Evolutionary conservation across 2,329 filamentous ascomycete species (phyloP), one percentile per base, ranked within the genome.

Genomic region (Ambrosiella cleistominuta): DNA sequence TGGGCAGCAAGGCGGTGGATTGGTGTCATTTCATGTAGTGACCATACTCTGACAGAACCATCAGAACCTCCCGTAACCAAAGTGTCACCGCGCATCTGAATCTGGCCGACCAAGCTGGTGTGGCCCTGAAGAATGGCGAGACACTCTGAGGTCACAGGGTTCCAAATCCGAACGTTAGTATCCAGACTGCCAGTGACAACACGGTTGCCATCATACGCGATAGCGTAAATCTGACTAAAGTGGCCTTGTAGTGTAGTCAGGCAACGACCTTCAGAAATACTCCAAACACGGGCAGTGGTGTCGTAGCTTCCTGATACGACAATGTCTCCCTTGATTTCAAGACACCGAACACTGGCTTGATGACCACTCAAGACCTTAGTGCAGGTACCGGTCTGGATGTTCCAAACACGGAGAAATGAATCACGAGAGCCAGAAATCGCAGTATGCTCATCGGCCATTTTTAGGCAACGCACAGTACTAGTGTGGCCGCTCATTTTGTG

Each of bases 291-390:
- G 19, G 93, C 93, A 19, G 88, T 96, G 6, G 93, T 96, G 68
- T 98, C 93, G 70, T 98, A 98, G 69, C 89, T 95, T 59, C 93
- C 93, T 37, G 90, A 96, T n/a, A 98, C 93, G 45, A 97, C 88
- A 63, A 95, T 82, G 70, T 98, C 91, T 57, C 90, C 93, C 68
- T 95, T 88, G 65, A 97, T 95, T 67, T 95, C 93, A 47, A 98
- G 75, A 69, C 91, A 98, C 62, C 91, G 80, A 35, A 98, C 91
- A 69, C 89, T 96, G 50, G 91, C 91, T 70, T 96, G 90, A 68
- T 98, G 91, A 9, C 93, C 91, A 44, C 95, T 85, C 44, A 98
- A 78, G 13, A 96, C 88, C 65, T 94, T 95, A 66, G 84, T 85
- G 74, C 91, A 97, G 38, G 89, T 75, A 6, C 93, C 91, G 63